phyloP scores from a whole-genome alignment of 1,284 basidiomycete species.

The Tylopilus sp. region DNA sequence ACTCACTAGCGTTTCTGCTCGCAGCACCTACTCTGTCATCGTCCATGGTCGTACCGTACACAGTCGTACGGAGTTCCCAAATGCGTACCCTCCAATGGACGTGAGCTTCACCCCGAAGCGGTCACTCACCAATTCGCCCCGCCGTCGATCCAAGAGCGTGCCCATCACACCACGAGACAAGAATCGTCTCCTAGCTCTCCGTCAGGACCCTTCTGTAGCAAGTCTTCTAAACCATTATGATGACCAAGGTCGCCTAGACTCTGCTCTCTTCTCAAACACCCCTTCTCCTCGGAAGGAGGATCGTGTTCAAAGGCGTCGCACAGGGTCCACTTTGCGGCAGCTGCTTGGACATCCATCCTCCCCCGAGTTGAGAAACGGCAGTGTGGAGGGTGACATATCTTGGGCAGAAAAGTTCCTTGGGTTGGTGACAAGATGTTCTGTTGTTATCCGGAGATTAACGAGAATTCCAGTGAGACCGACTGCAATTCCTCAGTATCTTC shows the following conservation, averaged over 20 bases:
- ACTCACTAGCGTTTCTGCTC: slow-evolving; percentile 58
- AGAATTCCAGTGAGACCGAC: slow-evolving; percentile 53
- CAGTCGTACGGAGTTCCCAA: slow-evolving; percentile 67
- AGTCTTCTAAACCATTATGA: slow-evolving; percentile 75
- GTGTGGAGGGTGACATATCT: slow-evolving; percentile 72
- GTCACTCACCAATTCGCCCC: slow-evolving; percentile 34
- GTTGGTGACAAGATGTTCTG: slow-evolving; percentile 49
- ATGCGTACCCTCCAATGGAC: slow-evolving; percentile 57
- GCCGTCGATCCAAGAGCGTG: slow-evolving; percentile 45
- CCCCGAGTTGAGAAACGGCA: slow-evolving; percentile 40
- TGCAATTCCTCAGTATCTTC: slow-evolving; percentile 56
- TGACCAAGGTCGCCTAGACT: slow-evolving; percentile 66
- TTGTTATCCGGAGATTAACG: slow-evolving; percentile 13
- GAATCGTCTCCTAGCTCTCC: slow-evolving; percentile 62
- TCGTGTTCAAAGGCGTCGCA: slow-evolving; percentile 60
- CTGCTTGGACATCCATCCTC: slow-evolving; percentile 62
- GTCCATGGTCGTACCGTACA: slow-evolving; percentile 67
- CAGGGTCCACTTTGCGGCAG: slow-evolving; percentile 73
- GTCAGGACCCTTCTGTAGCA: slow-evolving; percentile 76
- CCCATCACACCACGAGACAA: slow-evolving; percentile 54
- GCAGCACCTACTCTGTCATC: slow-evolving; percentile 72
- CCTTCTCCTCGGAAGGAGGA: slow-evolving; percentile 52
- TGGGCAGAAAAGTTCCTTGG: slow-evolving; percentile 78
- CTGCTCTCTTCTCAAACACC: slow-evolving; percentile 68
- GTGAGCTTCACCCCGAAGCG: slow-evolving; percentile 36